Percentiles rank a stretch among this genome's conserved stretches.
phyloP scores from a whole-genome alignment of 2,329 filamentous ascomycete species.

The Fusarium fracticaudum region DNA sequence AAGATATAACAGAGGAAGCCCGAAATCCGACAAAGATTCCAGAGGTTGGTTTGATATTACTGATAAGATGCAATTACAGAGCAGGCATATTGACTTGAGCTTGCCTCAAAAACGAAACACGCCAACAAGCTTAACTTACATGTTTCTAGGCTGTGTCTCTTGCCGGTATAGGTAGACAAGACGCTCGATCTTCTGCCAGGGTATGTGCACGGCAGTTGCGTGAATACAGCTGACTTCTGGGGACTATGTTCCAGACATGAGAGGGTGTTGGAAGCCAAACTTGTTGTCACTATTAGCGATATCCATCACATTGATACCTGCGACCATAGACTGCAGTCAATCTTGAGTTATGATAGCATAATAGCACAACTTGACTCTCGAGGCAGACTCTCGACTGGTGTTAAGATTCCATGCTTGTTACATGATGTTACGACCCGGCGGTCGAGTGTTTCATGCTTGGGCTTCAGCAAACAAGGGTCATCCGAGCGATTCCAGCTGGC shows the following conservation, averaged over 20 bases:
- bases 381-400: neutral
- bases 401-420: slow-evolving; percentile 9
- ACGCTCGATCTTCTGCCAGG: neutral
- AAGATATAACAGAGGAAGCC: neutral
- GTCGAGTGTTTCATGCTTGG: slow-evolving; percentile 7
- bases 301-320: neutral
- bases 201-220: neutral
- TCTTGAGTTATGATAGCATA: slow-evolving; percentile 2
- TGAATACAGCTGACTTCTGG: neutral
- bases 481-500: slow-evolving; percentile 3
- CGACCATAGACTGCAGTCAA: neutral
- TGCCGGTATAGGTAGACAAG: neutral
- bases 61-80: neutral
- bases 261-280: neutral
- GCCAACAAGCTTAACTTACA: neutral
- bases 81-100: neutral
- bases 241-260: neutral
- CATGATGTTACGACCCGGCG: neutral
- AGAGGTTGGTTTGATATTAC: neutral
- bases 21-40: neutral
- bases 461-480: slow-evolving; percentile 12
- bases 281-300: neutral
- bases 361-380: neutral
- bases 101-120: neutral
- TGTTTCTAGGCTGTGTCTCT: neutral